Evolutionary conservation across 208 protist genomes (phyloP), one percentile per base, ranked within the genome.

Genomic region (Crithidia expoeki): DNA sequence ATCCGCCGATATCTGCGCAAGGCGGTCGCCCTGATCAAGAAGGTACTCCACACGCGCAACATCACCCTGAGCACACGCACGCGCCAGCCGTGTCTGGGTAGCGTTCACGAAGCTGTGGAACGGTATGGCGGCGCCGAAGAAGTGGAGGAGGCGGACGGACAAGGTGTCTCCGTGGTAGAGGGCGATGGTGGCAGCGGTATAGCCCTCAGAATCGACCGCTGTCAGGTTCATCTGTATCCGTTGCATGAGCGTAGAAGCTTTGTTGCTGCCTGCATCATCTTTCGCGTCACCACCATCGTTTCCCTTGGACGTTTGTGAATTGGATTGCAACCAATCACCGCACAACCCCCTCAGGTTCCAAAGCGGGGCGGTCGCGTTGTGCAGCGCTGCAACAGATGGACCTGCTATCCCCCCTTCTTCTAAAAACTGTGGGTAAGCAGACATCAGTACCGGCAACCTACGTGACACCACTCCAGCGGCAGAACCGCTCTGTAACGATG

Each of bases 1-100:
- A 52, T 96, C 89, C 3, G 73, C 34, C 12, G 88, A 94, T 23
- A 96, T 67, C 57, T 83, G 68, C 33, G 66, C 62, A 28, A 89
- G 60, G 12, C 61, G 27, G 52, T 89, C 90, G 5, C 90, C 90
- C 2, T 81, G 76, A 49, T 84, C 72, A 34, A 95, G 80, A 21
- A 95, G 68, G 23, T 49, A 19, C 69, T 95, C 90, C 4, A 89
- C 84, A 11, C 74, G 61, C 23, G 79, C 80, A 12, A 82, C 73
- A 49, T 93, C 78, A 12, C 90, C 90, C 0, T 23, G 57, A 6
- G 71, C 27, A 58, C 87, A 93, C 23, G 90, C 90, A 1, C 86
- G 81, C n/a, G 87, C 87, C 4, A 93, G 69, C 1, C 75, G 68
- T 1, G 85, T 95, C 67, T 90, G 83, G 40, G 57, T 76, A 2